Conservation (phyloP, 176 grass and related monocot species). For the Zoysia japonica region DNA sequence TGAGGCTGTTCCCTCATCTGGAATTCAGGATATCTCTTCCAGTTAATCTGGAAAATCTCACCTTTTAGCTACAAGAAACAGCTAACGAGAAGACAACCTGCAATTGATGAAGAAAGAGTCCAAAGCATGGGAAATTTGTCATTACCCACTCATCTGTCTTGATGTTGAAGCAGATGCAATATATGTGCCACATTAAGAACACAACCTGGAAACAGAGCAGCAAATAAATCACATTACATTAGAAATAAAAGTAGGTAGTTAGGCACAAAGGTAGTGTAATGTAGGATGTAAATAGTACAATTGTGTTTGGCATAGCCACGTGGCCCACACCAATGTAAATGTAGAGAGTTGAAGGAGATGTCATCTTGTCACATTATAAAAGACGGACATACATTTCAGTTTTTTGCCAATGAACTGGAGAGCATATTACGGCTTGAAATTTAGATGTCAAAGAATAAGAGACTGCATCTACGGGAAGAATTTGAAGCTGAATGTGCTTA, state of each 20-base stretch:
- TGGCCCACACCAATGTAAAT: background rate
- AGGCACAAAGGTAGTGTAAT: background rate
- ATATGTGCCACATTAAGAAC: slow-evolving; percentile 90
- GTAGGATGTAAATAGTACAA: background rate
- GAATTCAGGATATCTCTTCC: slow-evolving; percentile 94
- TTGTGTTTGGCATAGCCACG: slow-evolving; percentile 6
- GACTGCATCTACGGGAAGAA: slow-evolving; percentile 14
- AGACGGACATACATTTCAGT: background rate
- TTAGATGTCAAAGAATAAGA: background rate
- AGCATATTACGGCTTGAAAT: background rate
- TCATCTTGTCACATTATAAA: too few species aligned
- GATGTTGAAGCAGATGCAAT: slow-evolving; percentile 96
- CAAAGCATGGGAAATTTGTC: slow-evolving; percentile 65
- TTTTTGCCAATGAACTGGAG: background rate
- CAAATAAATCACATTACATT: slow-evolving; percentile 1
- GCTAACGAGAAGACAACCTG: slow-evolving; percentile 49
- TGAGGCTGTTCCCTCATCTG: slow-evolving; percentile 59
- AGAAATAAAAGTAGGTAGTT: slow-evolving; percentile 18
- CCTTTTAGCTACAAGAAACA: slow-evolving; percentile 59
- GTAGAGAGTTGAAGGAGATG: background rate
- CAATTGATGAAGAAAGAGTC: slow-evolving; percentile 71
- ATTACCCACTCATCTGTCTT: slow-evolving; percentile 98
- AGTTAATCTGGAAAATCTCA: slow-evolving; percentile 94
- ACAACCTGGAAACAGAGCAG: slow-evolving; percentile 49
- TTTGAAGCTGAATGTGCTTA: background rate